Percentiles rank a stretch among this genome's conserved stretches.
These are phyloP conservation scores for Cichorium intybus DNA, from an alignment of 140 eudicot genomes.

Conservation along the genomic window DNA sequence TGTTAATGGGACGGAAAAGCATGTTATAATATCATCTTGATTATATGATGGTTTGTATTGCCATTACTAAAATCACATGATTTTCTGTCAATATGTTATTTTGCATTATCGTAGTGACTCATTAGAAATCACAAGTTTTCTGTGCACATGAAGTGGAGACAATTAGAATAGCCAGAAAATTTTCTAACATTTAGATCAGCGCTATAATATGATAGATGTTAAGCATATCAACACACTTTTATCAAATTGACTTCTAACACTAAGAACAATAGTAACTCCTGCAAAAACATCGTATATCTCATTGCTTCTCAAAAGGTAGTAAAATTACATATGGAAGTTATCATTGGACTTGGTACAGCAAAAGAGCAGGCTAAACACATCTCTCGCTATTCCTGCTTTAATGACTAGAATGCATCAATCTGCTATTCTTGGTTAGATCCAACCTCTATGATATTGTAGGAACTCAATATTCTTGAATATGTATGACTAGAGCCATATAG, in stretches of 20 bases:
- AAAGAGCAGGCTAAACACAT: constrained; percentile 15
- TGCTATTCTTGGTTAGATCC: too few species aligned
- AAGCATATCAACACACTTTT: constrained; percentile 5
- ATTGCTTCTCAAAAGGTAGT: constrained; percentile 19
- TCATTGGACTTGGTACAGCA: constrained; percentile 13
- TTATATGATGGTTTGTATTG: neutral
- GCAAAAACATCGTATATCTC: constrained; percentile 6
- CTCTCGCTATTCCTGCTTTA: constrained; percentile 1
- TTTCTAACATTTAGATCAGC: too few species aligned
- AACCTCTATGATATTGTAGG: neutral
- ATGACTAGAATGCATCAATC: constrained; percentile 16
- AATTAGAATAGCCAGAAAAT: too few species aligned
- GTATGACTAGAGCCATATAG: constrained; percentile 43
- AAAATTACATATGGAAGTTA: constrained; percentile 16
- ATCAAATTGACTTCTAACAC: neutral
- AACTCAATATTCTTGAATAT: too few species aligned
- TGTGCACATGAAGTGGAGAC: neutral
- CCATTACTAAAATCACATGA: neutral
- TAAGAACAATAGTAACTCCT: constrained; percentile 8
- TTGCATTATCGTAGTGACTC: neutral
- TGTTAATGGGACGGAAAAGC: too few species aligned
- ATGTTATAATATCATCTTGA: neutral
- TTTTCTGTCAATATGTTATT: neutral
- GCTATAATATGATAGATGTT: neutral
- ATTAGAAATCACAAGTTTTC: neutral